Conservation (phyloP, 1,139 yeast genomes). For the Magnusiomyces magnusii region DNA sequence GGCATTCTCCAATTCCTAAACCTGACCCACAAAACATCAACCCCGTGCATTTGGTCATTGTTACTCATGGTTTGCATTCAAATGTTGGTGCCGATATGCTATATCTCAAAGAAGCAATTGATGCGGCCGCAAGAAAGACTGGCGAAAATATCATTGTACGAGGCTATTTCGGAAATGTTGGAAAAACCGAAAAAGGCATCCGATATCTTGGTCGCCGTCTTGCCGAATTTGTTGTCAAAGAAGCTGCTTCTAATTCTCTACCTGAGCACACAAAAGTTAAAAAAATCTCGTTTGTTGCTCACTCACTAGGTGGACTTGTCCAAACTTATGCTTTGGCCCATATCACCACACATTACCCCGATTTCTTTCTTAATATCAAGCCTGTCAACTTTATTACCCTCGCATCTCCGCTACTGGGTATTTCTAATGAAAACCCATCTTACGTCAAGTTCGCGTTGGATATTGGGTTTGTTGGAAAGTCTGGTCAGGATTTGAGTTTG, state of each 20-base stretch:
- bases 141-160: conserved; percentile 65
- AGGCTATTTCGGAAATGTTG: conserved; percentile 77
- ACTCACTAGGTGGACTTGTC: conserved; percentile 85
- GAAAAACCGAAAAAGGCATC: conserved; percentile 86
- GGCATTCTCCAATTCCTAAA: conserved; percentile 55
- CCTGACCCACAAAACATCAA: conserved; percentile 25
- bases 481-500: conserved; percentile 88
- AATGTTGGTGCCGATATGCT: conserved; percentile 85
- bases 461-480: conserved; percentile 85
- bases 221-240: conserved; percentile 65
- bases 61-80: conserved; percentile 91
- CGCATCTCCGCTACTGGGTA: conserved; percentile 86
- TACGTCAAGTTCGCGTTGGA: conserved; percentile 77
- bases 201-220: conserved; percentile 77
- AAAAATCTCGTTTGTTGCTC: conserved; percentile 81
- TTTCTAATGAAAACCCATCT: conserved; percentile 78
- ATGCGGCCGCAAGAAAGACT: conserved; percentile 39
- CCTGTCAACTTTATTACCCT: conserved; percentile 81
- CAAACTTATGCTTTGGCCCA: conserved; percentile 91
- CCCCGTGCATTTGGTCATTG: conserved; percentile 63
- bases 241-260: conserved; percentile 33
- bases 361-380: conserved; percentile 53
- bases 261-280: conserved; percentile 34
- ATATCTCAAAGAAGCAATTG: conserved; percentile 76
- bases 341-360: conserved; percentile 60